Base-by-base conservation (phyloP, 2,329 filamentous ascomycete genomes). In the Aspergillus quadrilineatus region DNA sequence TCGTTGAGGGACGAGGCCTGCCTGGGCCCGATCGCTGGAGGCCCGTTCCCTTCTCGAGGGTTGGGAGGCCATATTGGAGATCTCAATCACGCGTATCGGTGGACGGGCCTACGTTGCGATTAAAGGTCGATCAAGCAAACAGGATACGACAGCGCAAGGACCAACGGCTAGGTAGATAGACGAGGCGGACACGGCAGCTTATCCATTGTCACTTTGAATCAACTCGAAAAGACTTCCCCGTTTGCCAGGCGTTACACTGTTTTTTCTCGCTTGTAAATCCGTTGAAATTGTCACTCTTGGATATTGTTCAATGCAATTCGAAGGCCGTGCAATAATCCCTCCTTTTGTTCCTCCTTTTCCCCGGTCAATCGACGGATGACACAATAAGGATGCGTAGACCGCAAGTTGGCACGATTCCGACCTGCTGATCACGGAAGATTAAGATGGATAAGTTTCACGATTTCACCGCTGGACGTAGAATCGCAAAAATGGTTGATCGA, bases 161-260 rank as follows among this genome's bases (percentile, higher is more conserved):
- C 60, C 53, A 65, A 59, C 60, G 63, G 66, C 64, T 72, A 70
- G 57, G 64, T 65, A 61, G 67, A 61, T 61, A 60, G 62, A 57
- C 64, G 67, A 60, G 58, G 57, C 58, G 55, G 57, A 45, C 62
- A 63, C 64, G 58, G 61, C 65, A 63, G 63, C 58, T 66, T 63
- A 68, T 71, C 71, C 70, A 73, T 73, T 67, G 61, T 71, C 65
- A 64, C 62, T 63, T 57, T 53, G 15, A 53, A 22, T 49, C 39
- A 53, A 29, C 34, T 52, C 28, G 45, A 60, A 58, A 53, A 42
- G 42, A n/a, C 22, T 39, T 32, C 43, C 43, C 43, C 28, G 34
- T 45, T 30, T 14, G 28, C n/a, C 26, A 43, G 50, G 32, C 34
- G 42, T 32, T 34, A 36, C 34, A 22, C 39, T 8, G 29, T 4